A percentile compares a stretch with the other conserved stretches of the same genome.
These are phyloP conservation scores for Backusella sp. DNA, from an alignment of 192 early-diverging fungal species.

Conservation along the genomic window DNA sequence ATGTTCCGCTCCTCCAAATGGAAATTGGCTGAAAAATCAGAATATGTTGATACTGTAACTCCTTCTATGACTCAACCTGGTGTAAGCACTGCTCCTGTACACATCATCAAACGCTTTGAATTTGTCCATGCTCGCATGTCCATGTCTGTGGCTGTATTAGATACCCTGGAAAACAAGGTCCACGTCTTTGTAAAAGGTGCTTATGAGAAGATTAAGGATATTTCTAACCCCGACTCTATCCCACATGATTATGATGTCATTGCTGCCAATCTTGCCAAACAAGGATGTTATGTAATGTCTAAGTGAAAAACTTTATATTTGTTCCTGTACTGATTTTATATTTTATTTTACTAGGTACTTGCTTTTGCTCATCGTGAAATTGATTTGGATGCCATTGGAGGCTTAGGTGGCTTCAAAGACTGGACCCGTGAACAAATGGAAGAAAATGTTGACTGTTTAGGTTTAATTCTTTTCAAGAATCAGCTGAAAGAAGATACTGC, in stretches of 20 bases:
- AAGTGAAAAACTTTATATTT: background rate
- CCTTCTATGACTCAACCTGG: slow-evolving; percentile 25
- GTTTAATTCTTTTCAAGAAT: slow-evolving; percentile 75
- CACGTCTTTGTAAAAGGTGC: slow-evolving; percentile 69
- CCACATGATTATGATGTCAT: slow-evolving; percentile 57
- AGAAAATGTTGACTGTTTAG: slow-evolving; percentile 49
- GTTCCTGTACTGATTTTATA: background rate
- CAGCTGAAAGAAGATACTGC: slow-evolving; percentile 70
- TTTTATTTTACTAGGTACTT: slow-evolving; percentile 37
- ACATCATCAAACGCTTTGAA: slow-evolving; percentile 65
- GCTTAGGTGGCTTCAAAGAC: slow-evolving; percentile 27
- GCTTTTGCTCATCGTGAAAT: slow-evolving; percentile 57
- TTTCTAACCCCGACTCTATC: slow-evolving; percentile 42
- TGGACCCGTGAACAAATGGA: slow-evolving; percentile 61
- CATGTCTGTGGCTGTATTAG: slow-evolving; percentile 66
- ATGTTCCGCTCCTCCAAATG: slow-evolving; percentile 57
- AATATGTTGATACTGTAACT: slow-evolving; percentile 43
- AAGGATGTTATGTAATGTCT: slow-evolving; percentile 71
- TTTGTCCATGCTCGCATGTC: slow-evolving; percentile 67
- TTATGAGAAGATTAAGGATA: slow-evolving; percentile 67
- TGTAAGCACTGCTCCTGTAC: slow-evolving; percentile 24
- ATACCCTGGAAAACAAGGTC: slow-evolving; percentile 44
- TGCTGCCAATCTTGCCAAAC: slow-evolving; percentile 53
- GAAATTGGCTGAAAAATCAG: slow-evolving; percentile 30
- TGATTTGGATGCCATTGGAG: slow-evolving; percentile 39